Percentiles rank a stretch among this genome's conserved stretches.
These are phyloP conservation scores for Rosa rugosa DNA, from an alignment of 306 rosid genomes.

Conservation along the genomic window DNA sequence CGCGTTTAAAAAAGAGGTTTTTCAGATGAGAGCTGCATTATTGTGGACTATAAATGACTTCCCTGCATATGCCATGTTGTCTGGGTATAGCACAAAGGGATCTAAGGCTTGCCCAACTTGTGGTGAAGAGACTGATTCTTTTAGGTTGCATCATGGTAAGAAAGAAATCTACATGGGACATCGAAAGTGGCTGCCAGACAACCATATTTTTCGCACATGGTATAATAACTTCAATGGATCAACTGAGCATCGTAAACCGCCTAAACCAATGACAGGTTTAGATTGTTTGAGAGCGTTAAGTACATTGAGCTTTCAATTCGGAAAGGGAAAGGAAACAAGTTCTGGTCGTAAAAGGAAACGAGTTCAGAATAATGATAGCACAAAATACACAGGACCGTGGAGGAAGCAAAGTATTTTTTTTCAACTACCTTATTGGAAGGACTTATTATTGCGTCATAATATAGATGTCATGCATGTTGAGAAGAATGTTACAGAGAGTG, in stretches of 20 bases:
- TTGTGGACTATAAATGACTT: not conserved
- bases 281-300: not conserved
- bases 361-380: not conserved
- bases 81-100: too few species aligned
- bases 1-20: not conserved
- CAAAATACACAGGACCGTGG: not conserved
- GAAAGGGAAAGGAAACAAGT: not conserved
- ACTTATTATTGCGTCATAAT: not conserved
- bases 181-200: too few species aligned
- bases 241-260: not conserved
- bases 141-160: too few species aligned
- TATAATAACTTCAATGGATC: too few species aligned
- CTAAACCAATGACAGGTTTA: not conserved
- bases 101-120: too few species aligned
- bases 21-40: not conserved
- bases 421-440: not conserved
- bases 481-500: not conserved
- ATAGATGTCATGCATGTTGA: not conserved
- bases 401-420: not conserved
- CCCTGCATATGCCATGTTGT: too few species aligned
- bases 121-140: too few species aligned
- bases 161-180: too few species aligned
- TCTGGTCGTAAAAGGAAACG: not conserved
- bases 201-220: too few species aligned
- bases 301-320: not conserved